phyloP scores from a whole-genome alignment of 805 yeast species.

The Wickerhamiella azyma region DNA sequence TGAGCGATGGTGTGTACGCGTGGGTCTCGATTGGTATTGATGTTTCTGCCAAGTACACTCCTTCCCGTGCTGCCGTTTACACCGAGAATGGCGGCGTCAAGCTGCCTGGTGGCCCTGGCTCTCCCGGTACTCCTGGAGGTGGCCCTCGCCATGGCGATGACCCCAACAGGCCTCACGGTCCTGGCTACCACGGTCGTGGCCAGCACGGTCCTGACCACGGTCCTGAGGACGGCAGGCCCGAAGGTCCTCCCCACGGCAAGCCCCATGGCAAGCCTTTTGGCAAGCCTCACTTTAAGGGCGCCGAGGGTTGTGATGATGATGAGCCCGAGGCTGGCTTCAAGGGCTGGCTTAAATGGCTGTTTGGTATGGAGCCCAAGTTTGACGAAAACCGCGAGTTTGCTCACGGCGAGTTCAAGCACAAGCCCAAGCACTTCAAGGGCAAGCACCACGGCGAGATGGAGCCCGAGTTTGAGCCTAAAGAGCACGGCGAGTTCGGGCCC shows the following conservation, averaged over 20 bases:
- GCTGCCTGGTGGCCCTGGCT: not conserved
- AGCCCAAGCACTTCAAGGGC: not conserved
- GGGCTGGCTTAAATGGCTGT: too few species aligned
- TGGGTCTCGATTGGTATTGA: slow-evolving; percentile 5
- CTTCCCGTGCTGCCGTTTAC: not conserved
- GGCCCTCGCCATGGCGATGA: not conserved
- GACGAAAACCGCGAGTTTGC: too few species aligned
- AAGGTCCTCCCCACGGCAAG: not conserved
- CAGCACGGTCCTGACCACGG: not conserved
- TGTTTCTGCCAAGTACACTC: not conserved
- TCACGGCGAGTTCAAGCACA: not conserved
- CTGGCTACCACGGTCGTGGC: not conserved
- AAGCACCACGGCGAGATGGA: not conserved
- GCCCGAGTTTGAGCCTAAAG: too few species aligned
- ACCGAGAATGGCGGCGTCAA: not conserved
- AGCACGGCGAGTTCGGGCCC: not conserved
- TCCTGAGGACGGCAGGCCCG: not conserved
- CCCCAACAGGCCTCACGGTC: not conserved
- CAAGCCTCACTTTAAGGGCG: too few species aligned
- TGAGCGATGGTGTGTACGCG: not conserved
- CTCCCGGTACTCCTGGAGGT: not conserved
- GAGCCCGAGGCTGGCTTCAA: not conserved
- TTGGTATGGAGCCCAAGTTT: too few species aligned
- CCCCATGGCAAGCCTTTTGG: not conserved
- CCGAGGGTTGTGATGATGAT: too few species aligned